Evolutionary conservation across 495 filamentous ascomycete species (phyloP), one percentile per base, ranked within the genome.

Genomic region (Podospora sp.): DNA sequence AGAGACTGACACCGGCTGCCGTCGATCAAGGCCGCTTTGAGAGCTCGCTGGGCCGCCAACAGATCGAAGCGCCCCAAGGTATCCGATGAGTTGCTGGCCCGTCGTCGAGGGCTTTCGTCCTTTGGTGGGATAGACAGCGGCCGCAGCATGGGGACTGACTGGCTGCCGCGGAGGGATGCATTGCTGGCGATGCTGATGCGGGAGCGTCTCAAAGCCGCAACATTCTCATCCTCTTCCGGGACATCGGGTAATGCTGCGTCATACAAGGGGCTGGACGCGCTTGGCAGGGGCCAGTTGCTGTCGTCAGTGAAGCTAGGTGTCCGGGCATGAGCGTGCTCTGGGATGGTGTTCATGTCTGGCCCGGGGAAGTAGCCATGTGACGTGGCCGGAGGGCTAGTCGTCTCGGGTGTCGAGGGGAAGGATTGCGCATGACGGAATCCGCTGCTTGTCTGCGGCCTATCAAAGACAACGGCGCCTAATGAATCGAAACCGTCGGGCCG

Each of bases 161-260:
- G 68, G 67, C 82, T 83, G 12, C 78, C 80, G 46, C 80, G 74
- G 8, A 84, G 77, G 7, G 81, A 82, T 24, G 79, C 78, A 66
- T 75, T 81, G 71, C 81, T 83, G 4, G 72, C 65, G 20, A 82
- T 59, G 68, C 81, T 82, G 35, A 72, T 73, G 2, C 77, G 75
- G 6, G 79, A 79, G 33, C 65, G 74, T 21, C 72, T 73, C 12
- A 66, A 49, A n/a, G 67, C 36, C 11, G 72, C 65, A 16, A 70
- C 64, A 18, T 71, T 76, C 52, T 93, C 91, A 51, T 88, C 86
- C 71, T 94, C 92, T 74, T 96, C 91, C 2, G 89, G 88, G 12
- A 95, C 90, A 66, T 92, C 83, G 46, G 88, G 82, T 29, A 93
- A 73, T 25, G 86, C 79, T 24, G 80, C 76, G 35, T 80, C 80